Base-by-base conservation (phyloP, 2,329 filamentous ascomycete genomes). In the Dendryphion nanum region DNA sequence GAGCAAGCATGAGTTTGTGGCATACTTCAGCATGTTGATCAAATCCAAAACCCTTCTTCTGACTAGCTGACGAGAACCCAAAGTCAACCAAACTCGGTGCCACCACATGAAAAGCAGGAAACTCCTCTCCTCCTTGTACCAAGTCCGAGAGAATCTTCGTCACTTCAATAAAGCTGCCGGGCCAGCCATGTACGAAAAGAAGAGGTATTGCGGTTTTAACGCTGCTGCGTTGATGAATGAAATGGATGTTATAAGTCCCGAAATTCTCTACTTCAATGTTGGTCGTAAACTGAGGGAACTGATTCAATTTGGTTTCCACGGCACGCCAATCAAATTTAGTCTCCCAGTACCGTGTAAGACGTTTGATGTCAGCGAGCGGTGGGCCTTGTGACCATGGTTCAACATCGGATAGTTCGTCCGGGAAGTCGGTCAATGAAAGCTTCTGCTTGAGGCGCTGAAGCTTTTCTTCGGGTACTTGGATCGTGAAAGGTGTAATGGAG, bases 101-200 rank as follows among this genome's bases (percentile, higher is more conserved):
- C 15, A 37, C 34, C 4, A 37, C 21, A 18, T 37, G 34, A 18
- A 37, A 37, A 7, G 31, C 21, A 14, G 19, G 30, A 8, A n/a
- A 8, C 4, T 24, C 10, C 5, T 50, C 50, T 15, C 20, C 33
- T 10, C n/a, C 30, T 17, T 18, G 8, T 14, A 18, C 15, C 18
- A 77, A 52, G 3, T 68, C 43, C 6, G 53, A 48, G 2, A 87
- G 63, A 33, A 85, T 66, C 50, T 82, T 84, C 19, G 66, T 57
- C 2, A 77, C 78, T 62, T 86, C 82, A 28, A 82, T 57, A 53
- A 83, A 84, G 51, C 74, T 79, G 2, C 83, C 82, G 0, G 83
- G 83, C 76, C 78, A 84, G 15, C 81, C 80, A 53, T 84, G 81
- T 12, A 71, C 67, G 53, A 85, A 84, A 0, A 85, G 56, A 21